Evolutionary conservation across 805 yeast species (phyloP).

Genomic region (Scheffersomyces lignosus): DNA sequence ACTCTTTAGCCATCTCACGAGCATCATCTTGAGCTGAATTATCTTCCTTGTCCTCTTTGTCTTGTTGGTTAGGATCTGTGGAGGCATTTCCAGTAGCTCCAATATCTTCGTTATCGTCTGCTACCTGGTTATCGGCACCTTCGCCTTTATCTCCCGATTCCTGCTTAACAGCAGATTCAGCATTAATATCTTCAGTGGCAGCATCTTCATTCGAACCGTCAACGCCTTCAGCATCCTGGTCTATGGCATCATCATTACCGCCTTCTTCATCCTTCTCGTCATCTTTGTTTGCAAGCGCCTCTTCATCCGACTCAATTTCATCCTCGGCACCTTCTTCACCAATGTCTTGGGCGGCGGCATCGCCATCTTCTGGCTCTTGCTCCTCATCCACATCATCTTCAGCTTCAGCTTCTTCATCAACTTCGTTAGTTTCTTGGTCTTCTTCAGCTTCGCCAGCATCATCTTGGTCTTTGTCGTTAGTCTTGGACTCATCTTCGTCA

Average conservation of each 20-base stretch:
- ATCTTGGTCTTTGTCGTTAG: conserved; percentile 22
- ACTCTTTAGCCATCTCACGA: conserved; percentile 68
- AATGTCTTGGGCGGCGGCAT: conserved; percentile 12
- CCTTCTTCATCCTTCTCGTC: conserved; percentile 28
- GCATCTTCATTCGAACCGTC: conserved; percentile 52
- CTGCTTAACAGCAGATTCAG: conserved; percentile 60
- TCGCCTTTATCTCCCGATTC: conserved; percentile 60
- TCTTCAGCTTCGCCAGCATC: conserved; percentile 28
- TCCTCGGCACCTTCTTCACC: conserved; percentile 17
- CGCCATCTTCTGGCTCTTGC: conserved; percentile 21
- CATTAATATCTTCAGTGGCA: conserved; percentile 43
- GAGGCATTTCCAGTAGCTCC: conserved; percentile 64
- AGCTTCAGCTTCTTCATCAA: conserved; percentile 36
- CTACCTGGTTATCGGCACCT: conserved; percentile 57
- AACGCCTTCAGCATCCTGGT: conserved; percentile 49
- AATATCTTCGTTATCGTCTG: conserved; percentile 62
- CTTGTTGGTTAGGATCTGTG: conserved; percentile 38
- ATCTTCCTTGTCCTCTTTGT: conserved; percentile 37
- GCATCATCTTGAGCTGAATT: conserved; percentile 49
- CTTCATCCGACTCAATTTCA: conserved; percentile 27
- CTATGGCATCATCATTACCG: conserved; percentile 21
- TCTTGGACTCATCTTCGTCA: conserved; percentile 25
- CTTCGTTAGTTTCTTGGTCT: conserved; percentile 26
- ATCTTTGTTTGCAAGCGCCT: conserved; percentile 14
- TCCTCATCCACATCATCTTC: conserved; percentile 28